Evolutionary conservation across 306 rosid genomes (phyloP), one percentile per base, ranked within the genome.

Genomic region (Senna siamea): DNA sequence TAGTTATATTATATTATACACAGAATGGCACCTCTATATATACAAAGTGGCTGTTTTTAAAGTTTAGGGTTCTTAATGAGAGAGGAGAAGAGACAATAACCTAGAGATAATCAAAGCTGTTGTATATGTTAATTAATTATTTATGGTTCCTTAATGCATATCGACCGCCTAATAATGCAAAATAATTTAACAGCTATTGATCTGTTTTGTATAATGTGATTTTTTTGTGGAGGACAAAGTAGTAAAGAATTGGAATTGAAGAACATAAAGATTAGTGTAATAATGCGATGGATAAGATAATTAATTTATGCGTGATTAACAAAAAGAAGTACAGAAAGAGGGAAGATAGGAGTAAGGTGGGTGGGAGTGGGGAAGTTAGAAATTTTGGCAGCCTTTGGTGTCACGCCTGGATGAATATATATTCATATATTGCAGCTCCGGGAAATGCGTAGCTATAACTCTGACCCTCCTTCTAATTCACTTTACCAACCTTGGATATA

Each of bases 341-440:
- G 18, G 10, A 37, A 2, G 38, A 7, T 20, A 73, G 61, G 72
- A 28, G 73, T 69, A 32, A n/a, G 51, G 11, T 20, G 38, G 78
- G 34, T 37, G 40, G 40, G 40, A 37, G 66, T 35, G 56, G 20
- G 30, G 23, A 30, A 55, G 64, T 59, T 46, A 68, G 77, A 52
- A 72, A 70, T 68, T 52, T 70, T 82, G 84, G 47, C 91, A 87
- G 89, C 87, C 91, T 87, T 87, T 80, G 58, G 71, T 12, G 84
- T 72, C 87, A 84, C 85, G 88, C 88, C 81, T 66, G 11, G 65
- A 70, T 20, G 40, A 50, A 20, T 20, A 1, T 2, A 55, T 23
- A 14, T 65, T 41, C n/a, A 14, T 14, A 19, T 2, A 38, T 18
- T 26, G 61, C 7, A 55, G 32, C 48, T 74, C 83, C 81, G 79